Percentiles rank a stretch among this genome's conserved stretches.
phyloP scores from a whole-genome alignment of 352 stramenopile species.

The Thraustochytrium striatum region DNA sequence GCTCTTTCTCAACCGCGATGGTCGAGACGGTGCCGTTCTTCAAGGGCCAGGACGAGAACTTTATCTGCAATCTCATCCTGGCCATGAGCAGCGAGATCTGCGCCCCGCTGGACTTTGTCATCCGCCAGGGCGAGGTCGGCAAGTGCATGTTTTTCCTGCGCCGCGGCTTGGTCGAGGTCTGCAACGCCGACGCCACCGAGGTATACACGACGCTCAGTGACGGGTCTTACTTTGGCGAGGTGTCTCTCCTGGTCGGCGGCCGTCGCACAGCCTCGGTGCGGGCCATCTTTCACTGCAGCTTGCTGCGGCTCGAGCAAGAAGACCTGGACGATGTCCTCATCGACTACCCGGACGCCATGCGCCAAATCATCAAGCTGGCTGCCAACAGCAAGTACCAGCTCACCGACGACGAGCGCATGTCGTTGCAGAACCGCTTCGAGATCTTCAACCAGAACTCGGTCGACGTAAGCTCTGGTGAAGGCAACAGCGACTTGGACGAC shows the following conservation, averaged over 20 bases:
- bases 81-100: constrained; percentile 26
- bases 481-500: too few relatives aligned
- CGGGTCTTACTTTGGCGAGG: constrained; percentile 37
- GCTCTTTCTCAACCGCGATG: constrained; percentile 23
- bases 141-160: constrained; percentile 44
- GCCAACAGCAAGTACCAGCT: constrained; percentile 35
- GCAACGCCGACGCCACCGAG: constrained; percentile 39
- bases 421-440: constrained; percentile 20
- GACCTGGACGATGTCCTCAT: constrained; percentile 28
- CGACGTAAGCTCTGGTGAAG: too few relatives aligned
- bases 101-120: constrained; percentile 42
- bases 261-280: constrained; percentile 30
- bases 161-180: constrained; percentile 30
- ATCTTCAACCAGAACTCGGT: constrained; percentile 6
- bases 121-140: constrained; percentile 36
- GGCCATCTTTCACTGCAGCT: constrained; percentile 37
- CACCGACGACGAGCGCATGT: constrained; percentile 19
- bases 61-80: constrained; percentile 38
- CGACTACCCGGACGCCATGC: constrained; percentile 25
- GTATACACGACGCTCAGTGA: constrained; percentile 42
- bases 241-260: constrained; percentile 26
- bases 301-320: constrained; percentile 35
- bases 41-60: constrained; percentile 34
- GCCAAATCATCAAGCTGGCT: constrained; percentile 24
- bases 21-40: constrained; percentile 41